phyloP scores from a whole-genome alignment of 257 asterid species.

The Cynanchum wilfordii region DNA sequence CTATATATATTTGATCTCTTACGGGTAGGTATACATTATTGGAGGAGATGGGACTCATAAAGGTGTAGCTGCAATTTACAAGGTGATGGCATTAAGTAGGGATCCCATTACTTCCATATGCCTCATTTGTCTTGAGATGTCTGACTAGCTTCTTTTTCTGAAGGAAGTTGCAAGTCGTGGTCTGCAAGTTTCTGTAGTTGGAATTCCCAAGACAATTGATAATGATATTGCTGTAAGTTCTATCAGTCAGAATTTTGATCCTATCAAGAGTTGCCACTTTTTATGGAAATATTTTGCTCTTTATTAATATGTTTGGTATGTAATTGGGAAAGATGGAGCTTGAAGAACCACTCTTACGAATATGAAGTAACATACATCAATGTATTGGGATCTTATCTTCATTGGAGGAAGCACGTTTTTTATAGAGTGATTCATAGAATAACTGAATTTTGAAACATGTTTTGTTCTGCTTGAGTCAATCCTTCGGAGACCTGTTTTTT shows the following conservation, averaged over 20 bases:
- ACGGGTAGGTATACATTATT: conserved; percentile 80
- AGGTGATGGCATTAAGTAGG: conserved; percentile 36
- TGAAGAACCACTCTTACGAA: neutral
- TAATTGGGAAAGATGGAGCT: neutral
- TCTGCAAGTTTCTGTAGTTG: conserved; percentile 84
- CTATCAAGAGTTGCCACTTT: neutral
- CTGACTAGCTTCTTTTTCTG: conserved; percentile 25
- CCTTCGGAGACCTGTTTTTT: neutral
- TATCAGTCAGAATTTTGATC: neutral
- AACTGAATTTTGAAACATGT: neutral
- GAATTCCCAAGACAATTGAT: conserved; percentile 95
- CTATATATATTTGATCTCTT: conserved; percentile 12
- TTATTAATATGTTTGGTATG: neutral
- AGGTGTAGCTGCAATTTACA: conserved; percentile 84
- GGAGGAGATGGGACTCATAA: conserved; percentile 99
- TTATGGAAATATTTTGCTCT: neutral
- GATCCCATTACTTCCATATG: conserved; percentile 3
- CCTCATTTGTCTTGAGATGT: neutral
- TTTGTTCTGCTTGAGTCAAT: neutral
- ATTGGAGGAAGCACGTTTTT: neutral
- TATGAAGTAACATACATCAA: neutral
- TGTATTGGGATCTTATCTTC: neutral
- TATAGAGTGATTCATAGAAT: neutral
- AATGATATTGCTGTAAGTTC: conserved; percentile 87
- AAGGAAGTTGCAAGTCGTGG: conserved; percentile 93